Percentiles rank a stretch among this genome's conserved stretches.
Conservation (phyloP, 2,329 filamentous ascomycete genomes). For the Aspergillus uvarum region DNA sequence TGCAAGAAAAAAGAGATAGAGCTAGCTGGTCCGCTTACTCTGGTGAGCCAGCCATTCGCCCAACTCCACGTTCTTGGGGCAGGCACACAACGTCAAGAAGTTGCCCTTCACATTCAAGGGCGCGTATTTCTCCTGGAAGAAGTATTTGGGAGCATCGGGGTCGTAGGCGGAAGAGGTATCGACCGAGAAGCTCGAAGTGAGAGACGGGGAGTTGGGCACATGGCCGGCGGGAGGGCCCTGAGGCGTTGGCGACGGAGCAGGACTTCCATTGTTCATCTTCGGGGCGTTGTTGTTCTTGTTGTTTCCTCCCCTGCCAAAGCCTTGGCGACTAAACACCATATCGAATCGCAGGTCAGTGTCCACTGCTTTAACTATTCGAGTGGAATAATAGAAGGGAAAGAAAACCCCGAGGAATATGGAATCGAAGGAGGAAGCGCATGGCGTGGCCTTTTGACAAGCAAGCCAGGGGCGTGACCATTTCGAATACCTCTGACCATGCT, state of each 20-base stretch:
- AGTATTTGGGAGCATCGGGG: conserved; percentile 49
- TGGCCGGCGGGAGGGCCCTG: conserved; percentile 30
- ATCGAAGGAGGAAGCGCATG: conserved; percentile 6
- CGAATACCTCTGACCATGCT: background rate
- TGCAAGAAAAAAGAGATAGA: background rate
- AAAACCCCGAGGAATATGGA: conserved; percentile 4
- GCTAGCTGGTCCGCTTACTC: conserved; percentile 56
- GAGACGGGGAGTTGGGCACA: conserved; percentile 42
- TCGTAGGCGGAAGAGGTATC: conserved; percentile 41
- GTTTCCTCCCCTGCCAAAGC: conserved; percentile 49
- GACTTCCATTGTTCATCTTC: conserved; percentile 40
- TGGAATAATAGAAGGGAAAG: conserved; percentile 12
- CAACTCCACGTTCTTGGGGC: conserved; percentile 88
- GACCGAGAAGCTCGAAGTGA: conserved; percentile 37
- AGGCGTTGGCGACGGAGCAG: conserved; percentile 30
- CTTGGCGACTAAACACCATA: conserved; percentile 44
- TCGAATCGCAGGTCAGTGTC: conserved; percentile 29
- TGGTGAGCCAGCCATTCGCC: conserved; percentile 97
- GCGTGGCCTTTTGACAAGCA: background rate
- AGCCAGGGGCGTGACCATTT: conserved; percentile 4
- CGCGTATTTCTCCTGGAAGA: conserved; percentile 57
- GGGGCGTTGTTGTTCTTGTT: conserved; percentile 45
- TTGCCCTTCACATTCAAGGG: conserved; percentile 94
- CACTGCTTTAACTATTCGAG: conserved; percentile 12
- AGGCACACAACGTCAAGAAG: conserved; percentile 91